Evolutionary conservation across 139 green algal species (phyloP), one percentile per base, ranked within the genome.

Genomic region (Chlorella ohadii): DNA sequence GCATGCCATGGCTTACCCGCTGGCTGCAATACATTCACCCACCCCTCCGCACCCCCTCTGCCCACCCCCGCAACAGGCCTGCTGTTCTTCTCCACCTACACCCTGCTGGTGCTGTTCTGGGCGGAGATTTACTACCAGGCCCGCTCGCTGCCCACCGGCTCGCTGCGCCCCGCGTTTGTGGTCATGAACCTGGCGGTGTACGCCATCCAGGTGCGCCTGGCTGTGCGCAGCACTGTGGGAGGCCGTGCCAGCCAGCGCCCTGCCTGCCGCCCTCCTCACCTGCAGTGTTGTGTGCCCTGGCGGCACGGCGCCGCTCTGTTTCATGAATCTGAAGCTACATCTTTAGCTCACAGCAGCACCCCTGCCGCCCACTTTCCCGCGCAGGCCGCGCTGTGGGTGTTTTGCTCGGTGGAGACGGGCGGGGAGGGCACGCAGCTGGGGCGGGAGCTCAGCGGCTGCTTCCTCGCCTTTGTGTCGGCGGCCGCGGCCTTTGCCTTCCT

Each of bases 71-170:
- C 44, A n/a, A n/a, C 94, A 90, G 95, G 96, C 56, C 90, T 99
- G 71, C 89, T 99, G 33, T 99, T 99, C 90, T 99, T 99, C 90
- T 97, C 94, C 28, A 99, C 97, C 16, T 99, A 99, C 93, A 99
- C 96, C 0, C 90, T 99, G 66, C 92, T 99, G 57, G 94, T 99
- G 59, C 92, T 99, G 31, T 99, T 99, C 81, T 99, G 96, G 96
- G 97, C 96, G 23, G 97, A 99, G 87, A 99, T 99, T 63, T 99
- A 99, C 86, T 96, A 99, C 80, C 97, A 99, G 83, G 97, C 96
- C 0, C 90, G 94, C 55, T 94, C 86, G 78, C 91, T 97, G 85
- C 93, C 97, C 23, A 97, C 92, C 4, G 84, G 81, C 22, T 87
- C 86, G 0, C 89, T 99, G 87, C 91, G 95, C 3, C 97, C 95